Evolutionary conservation across 257 asterid species (phyloP), one percentile per base, ranked within the genome.

Genomic region (Solanum clarkiae): DNA sequence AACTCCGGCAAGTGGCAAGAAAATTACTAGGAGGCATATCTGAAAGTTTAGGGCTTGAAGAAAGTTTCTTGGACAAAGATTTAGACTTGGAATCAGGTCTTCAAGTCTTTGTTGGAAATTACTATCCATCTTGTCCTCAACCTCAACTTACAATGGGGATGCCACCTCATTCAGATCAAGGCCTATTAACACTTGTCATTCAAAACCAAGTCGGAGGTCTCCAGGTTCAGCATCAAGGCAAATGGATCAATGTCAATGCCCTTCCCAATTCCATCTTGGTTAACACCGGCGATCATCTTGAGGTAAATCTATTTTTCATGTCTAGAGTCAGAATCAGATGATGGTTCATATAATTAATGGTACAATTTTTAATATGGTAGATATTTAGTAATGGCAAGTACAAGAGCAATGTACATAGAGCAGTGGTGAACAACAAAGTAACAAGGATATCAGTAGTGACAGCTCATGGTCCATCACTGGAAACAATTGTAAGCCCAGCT

Each of bases 401-500:
- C 91, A 94, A 92, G 89, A 95, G 99, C 45, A 95, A 92, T 17
- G 4, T 92, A 87, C 99, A 95, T 77, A 93, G 97, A 86, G 99
- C 93, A 1, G 89, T 87, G 29, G 98, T 92, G 85, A 95, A 95
- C 62, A 82, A 86, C 47, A 45, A 86, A 57, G 90, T n/a, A 87
- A 85, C 93, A 3, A 93, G 99, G 86, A 92, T 95, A 65, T 95
- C 99, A 5, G 40, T 95, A 4, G 98, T 90, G 26, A 42, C 90
- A 79, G 87, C 92, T 5, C 93, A 93, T 32, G 97, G 99, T 29
- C 97, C 99, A 26, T 92, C 97, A 1, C 87, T 80, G 5, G 92
- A 95, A 6, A 87, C 94, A 4, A 75, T 63, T 6, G 96, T 94
- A 16, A 18, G 84, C 62, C 97, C 98, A 4, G 90, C 92, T 44